These are phyloP conservation scores for Vicia faba DNA, from an alignment of 306 rosid species.

Conservation along the genomic window DNA sequence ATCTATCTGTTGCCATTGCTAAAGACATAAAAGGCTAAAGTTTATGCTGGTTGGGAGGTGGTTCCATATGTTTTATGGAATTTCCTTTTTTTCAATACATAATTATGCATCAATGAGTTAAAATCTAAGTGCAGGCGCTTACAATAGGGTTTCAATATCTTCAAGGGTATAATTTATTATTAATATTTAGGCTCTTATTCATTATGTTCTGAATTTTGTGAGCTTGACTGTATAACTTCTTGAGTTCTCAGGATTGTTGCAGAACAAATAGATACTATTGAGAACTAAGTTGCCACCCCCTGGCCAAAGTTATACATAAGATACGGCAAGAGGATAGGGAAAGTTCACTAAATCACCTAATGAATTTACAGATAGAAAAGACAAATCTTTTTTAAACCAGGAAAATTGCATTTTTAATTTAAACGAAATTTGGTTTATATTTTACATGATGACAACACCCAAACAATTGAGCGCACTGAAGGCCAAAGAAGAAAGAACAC, in stretches of 20 bases:
- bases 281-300: constrained; percentile 21
- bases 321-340: not conserved
- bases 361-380: constrained; percentile 4
- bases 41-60: constrained; percentile 10
- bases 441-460: constrained; percentile 24
- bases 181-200: constrained; percentile 1
- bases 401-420: constrained; percentile 12
- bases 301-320: constrained; percentile 12
- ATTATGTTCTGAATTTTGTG: constrained; percentile 19
- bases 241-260: constrained; percentile 1
- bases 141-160: not conserved
- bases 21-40: constrained; percentile 13
- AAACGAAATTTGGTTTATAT: constrained; percentile 8
- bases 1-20: constrained; percentile 10
- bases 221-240: constrained; percentile 12
- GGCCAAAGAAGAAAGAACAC: constrained; percentile 17
- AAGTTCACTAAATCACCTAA: not conserved
- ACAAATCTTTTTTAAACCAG: not conserved
- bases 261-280: not conserved
- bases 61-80: constrained; percentile 12
- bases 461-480: constrained; percentile 20
- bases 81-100: not conserved
- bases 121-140: constrained; percentile 9
- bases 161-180: constrained; percentile 11
- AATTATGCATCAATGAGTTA: constrained; percentile 12